phyloP scores from a whole-genome alignment of 2,329 filamentous ascomycete species.

The Fusarium foetens region DNA sequence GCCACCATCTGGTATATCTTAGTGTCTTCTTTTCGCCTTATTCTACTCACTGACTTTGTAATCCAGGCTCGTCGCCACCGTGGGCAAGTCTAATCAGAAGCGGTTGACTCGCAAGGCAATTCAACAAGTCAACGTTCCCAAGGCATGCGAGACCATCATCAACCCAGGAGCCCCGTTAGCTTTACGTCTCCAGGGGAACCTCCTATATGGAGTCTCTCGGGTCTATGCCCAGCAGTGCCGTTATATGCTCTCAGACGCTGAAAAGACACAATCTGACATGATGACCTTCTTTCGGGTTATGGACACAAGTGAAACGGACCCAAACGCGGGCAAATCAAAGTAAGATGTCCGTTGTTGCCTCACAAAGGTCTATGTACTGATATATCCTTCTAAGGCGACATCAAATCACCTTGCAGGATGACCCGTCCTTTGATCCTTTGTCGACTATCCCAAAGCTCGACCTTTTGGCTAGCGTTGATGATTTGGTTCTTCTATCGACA shows the following conservation, averaged over 20 bases:
- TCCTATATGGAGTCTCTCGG: conserved; percentile 85
- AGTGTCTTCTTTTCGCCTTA: accelerated
- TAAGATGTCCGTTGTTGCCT: conserved; percentile 56
- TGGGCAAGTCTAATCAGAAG: conserved; percentile 77
- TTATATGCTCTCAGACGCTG: conserved; percentile 84
- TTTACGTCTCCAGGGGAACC: conserved; percentile 85
- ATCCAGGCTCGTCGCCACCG: conserved; percentile 87
- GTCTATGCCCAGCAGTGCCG: conserved; percentile 89
- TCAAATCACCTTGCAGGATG: conserved; percentile 81
- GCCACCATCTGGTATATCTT: conserved; percentile 86
- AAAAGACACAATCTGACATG: conserved; percentile 80
- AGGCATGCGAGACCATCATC: conserved; percentile 89
- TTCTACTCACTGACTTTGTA: background rate
- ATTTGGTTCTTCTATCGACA: conserved; percentile 48
- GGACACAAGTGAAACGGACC: conserved; percentile 69
- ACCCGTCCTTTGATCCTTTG: conserved; percentile 74
- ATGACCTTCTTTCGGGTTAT: conserved; percentile 70
- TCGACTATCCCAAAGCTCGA: conserved; percentile 48
- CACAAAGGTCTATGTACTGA: background rate
- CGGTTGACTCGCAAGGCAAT: conserved; percentile 88
- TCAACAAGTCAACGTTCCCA: conserved; percentile 84
- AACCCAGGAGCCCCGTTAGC: conserved; percentile 86
- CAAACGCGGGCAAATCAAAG: conserved; percentile 77
- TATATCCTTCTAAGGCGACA: conserved; percentile 65
- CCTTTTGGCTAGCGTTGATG: conserved; percentile 50